Base-by-base conservation (phyloP, 441 rosid species). In the Viola pubescens region DNA sequence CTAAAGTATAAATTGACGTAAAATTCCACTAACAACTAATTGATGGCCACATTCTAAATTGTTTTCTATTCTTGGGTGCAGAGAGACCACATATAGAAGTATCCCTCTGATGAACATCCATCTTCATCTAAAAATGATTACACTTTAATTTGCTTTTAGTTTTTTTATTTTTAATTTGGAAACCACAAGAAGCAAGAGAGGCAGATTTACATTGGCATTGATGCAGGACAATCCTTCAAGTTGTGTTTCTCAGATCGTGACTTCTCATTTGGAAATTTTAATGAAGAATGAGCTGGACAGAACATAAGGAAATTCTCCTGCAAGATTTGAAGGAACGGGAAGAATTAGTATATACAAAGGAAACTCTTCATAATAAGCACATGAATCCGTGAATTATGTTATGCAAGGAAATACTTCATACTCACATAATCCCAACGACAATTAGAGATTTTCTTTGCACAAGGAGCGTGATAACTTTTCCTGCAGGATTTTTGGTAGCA, bases 391-490 rank as follows among this genome's bases (percentile, higher is more conserved):
- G 40, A 64, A 38, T 4, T 26, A 41, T 52, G 55, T 37, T 59
- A 16, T 5, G 49, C 49, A 46, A 46, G 11, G n/a, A 46, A 48
- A 42, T 6, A 8, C n/a, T 34, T 9, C 41, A 53, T 51, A 70
- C 83, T 74, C 79, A 81, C 97, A 71, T 57, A 38, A 58, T 84
- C 94, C 98, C 98, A 91, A 38, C 98, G 84, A 62, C 97, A 89
- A 44, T 70, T 81, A 3, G 78, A 44, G 37, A 72, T 73, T 71
- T 81, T 77, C 42, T 51, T 58, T 54, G 97, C 95, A 81, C 98
- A 91, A 26, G 91, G 86, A 73, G 76, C 75, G 75, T 91, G 97
- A 70, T 91, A 91, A 70, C 82, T 87, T 73, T 79, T 77, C 52
- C 85, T 79, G 73, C 98, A 91, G 59, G 94, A 85, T 65, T 68